Percentiles rank a stretch among this genome's conserved stretches.
These are phyloP conservation scores for Golubevia pallescens DNA, from an alignment of 1,284 basidiomycete species.

Conservation along the genomic window DNA sequence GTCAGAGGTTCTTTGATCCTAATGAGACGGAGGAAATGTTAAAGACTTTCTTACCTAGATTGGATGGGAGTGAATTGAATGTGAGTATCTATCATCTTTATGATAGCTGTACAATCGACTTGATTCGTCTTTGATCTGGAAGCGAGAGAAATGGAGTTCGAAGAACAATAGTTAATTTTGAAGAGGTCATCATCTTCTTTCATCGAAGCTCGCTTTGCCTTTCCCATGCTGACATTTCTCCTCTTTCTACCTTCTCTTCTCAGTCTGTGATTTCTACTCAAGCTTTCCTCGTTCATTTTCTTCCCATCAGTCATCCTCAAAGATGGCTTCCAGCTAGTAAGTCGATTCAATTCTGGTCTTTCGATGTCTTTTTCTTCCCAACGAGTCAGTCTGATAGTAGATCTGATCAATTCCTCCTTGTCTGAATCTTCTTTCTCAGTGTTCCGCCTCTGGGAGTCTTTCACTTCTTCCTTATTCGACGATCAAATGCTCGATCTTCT, in stretches of 20 bases:
- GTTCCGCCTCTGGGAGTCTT: slow-evolving; percentile 61
- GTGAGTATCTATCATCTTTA: too few relatives aligned
- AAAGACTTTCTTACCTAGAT: slow-evolving; percentile 74
- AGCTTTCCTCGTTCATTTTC: slow-evolving; percentile 58
- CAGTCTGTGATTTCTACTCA: slow-evolving; percentile 52
- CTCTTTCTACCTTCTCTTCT: not conserved
- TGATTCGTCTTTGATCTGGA: too few relatives aligned
- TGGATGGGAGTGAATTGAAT: slow-evolving; percentile 78
- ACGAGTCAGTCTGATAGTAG: not conserved
- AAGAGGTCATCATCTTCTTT: too few relatives aligned
- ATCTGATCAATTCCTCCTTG: not conserved
- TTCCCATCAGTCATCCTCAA: slow-evolving; percentile 53
- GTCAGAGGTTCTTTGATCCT: slow-evolving; percentile 87
- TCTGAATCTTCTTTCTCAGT: slow-evolving; percentile 8
- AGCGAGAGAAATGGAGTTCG: too few relatives aligned
- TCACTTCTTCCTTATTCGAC: slow-evolving; percentile 58
- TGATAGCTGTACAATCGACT: too few relatives aligned
- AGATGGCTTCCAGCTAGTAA: slow-evolving; percentile 46
- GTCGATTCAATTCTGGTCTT: not conserved
- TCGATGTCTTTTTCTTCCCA: not conserved
- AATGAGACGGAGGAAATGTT: slow-evolving; percentile 89
- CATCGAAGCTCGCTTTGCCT: too few relatives aligned
- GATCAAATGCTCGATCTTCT: slow-evolving; percentile 63
- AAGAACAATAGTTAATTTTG: too few relatives aligned
- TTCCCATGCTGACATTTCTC: too few relatives aligned